Evolutionary conservation across 331 rosid species (phyloP), one percentile per base, ranked within the genome.

Genomic region (Malus hybrid): DNA sequence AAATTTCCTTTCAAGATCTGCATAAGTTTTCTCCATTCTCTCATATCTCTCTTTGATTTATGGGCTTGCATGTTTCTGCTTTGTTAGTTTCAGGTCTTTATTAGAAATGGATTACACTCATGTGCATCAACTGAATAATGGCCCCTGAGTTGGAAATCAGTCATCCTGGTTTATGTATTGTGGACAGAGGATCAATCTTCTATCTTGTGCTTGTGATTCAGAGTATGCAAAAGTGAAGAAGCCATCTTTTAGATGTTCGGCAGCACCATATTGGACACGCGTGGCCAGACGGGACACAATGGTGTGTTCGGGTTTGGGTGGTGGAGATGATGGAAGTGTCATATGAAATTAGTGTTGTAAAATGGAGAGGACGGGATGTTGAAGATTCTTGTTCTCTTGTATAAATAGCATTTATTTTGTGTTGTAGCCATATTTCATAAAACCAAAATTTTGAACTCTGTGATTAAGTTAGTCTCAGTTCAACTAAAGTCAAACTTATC

Each of bases 181-280:
- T 93, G 62, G 98, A 90, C 83, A 85, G 10, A 86, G 94, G 81
- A 85, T 93, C 83, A 86, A 87, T 39, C 87, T 79, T 66, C 84
- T 82, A 69, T 79, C 83, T 19, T 69, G 75, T 67, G 66, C 74
- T 34, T 82, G 86, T 20, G 82, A 86, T 62, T 74, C 91, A 19
- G 87, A 67, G 78, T 72, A 59, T 20, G 74, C 79, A 42, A 86
- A 81, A 76, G 71, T 79, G 79, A 84, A 85, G 87, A 85, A 81
- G 78, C 73, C 83, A 66, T 87, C 87, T 32, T 82, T 88, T 87
- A 89, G 52, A 78, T 93, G 69, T 93, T 93, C 27, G 73, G 83
- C 63, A 18, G 60, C 10, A 16, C 24, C 20, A 20, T 19, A 55
- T 19, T 55, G 9, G 27, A 55, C 2, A 19, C 61, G 61, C 7